Evolutionary conservation across 2,329 filamentous ascomycete genomes (phyloP).

Genomic region (Paracamarosporium sp.): DNA sequence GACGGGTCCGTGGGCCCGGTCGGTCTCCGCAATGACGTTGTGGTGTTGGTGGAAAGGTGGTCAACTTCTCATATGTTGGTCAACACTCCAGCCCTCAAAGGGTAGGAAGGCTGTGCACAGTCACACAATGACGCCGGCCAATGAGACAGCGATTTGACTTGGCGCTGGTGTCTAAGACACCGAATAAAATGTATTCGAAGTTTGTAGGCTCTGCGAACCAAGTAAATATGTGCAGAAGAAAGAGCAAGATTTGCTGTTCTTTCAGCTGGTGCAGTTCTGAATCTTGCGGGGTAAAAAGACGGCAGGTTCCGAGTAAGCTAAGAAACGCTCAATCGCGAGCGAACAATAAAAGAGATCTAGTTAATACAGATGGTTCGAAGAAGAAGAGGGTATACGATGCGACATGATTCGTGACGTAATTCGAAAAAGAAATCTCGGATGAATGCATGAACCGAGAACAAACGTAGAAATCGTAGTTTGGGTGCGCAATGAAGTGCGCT

Average conservation of each 20-base stretch:
- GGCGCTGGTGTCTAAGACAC: not conserved
- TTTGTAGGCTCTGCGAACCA: not conserved
- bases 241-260: not conserved
- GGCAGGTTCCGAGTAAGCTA: not conserved
- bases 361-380: not conserved
- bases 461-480: too few relatives aligned
- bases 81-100: not conserved
- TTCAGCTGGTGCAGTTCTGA: not conserved
- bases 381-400: conserved; percentile 6
- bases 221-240: not conserved
- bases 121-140: not conserved
- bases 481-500: too few relatives aligned
- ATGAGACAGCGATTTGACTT: not conserved
- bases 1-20: not conserved
- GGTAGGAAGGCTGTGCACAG: not conserved
- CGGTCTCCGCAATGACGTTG: not conserved
- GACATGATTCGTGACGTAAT: not conserved
- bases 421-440: not conserved
- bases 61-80: not conserved
- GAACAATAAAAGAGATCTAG: not conserved
- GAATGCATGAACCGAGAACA: too few relatives aligned
- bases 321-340: not conserved
- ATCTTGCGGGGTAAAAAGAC: not conserved
- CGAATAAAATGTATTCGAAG: not conserved
- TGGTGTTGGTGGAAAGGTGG: not conserved